Conservation (phyloP, 2,329 filamentous ascomycete genomes). For the Westerdykella aurantiaca region DNA sequence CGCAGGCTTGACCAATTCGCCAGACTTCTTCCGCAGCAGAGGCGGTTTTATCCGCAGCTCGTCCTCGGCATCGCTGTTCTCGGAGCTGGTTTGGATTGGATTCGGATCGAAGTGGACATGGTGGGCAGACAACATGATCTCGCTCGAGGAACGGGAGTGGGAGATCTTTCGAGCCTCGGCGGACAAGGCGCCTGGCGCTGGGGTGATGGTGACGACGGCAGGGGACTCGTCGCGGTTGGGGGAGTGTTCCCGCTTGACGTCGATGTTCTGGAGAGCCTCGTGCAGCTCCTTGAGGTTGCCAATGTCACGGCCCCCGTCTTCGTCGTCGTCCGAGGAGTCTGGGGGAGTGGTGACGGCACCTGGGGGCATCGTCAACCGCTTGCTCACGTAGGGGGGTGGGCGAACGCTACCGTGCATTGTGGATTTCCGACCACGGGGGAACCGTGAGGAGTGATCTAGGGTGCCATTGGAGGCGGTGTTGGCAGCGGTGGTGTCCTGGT, state of each 20-base stretch:
- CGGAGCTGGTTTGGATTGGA: slow-evolving; percentile 31
- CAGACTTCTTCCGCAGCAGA: slow-evolving; percentile 97
- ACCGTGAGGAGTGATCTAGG: slow-evolving; percentile 17
- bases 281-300: slow-evolving; percentile 61
- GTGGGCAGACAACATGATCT: slow-evolving; percentile 48
- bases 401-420: slow-evolving; percentile 58
- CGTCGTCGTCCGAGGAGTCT: slow-evolving; percentile 87
- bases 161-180: slow-evolving; percentile 55
- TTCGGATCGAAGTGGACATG: slow-evolving; percentile 39
- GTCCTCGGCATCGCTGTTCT: slow-evolving; percentile 52
- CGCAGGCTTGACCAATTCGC: slow-evolving; percentile 89
- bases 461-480: slow-evolving; percentile 22
- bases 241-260: slow-evolving; percentile 57
- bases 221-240: slow-evolving; percentile 39
- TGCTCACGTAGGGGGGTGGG: slow-evolving; percentile 78
- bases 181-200: slow-evolving; percentile 39
- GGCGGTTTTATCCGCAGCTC: slow-evolving; percentile 64
- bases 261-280: slow-evolving; percentile 75
- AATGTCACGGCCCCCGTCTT: slow-evolving; percentile 54
- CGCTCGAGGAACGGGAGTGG: slow-evolving; percentile 56
- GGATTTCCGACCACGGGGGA: slow-evolving; percentile 22
- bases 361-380: slow-evolving; percentile 68
- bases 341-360: slow-evolving; percentile 88
- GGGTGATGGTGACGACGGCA: slow-evolving; percentile 14
- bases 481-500: slow-evolving; percentile 24